Percentiles rank a stretch among this genome's conserved stretches.
phyloP scores from a whole-genome alignment of 1,139 yeast genomes.

The Hemisphaericaspora lyxosophila region DNA sequence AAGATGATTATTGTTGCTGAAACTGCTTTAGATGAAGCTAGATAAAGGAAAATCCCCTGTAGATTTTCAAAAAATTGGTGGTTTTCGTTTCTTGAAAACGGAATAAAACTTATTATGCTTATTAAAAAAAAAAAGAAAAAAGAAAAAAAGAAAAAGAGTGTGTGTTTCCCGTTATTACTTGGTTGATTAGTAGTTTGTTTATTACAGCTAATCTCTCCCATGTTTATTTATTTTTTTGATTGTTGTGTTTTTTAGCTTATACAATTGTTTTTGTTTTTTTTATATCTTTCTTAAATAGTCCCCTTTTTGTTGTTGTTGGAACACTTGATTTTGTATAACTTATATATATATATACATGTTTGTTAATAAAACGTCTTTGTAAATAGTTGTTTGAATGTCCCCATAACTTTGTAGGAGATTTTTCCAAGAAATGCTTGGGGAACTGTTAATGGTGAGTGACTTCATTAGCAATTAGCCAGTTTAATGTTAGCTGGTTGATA shows the following conservation, averaged over 20 bases:
- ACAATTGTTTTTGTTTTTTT: background rate
- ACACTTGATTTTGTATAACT: constrained; percentile 2
- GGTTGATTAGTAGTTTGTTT: background rate
- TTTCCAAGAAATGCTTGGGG: no score
- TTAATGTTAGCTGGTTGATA: no score
- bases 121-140: no score
- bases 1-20: constrained; percentile 63
- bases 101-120: no score
- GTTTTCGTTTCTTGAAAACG: no score
- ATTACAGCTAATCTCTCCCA: background rate
- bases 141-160: no score
- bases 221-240: background rate
- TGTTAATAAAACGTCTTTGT: constrained; percentile 2
- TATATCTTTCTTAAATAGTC: constrained; percentile 3
- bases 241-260: background rate
- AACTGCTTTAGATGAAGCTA: constrained; percentile 40
- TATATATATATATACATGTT: constrained; percentile 1
- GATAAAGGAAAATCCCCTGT: background rate
- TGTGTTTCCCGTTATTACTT: background rate
- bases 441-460: no score
- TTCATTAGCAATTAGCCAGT: no score
- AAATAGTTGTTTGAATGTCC: no score
- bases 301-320: background rate
- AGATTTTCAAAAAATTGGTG: no score
- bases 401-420: no score